Conservation (phyloP, 2,329 filamentous ascomycete species). For the Didymella arachidicola region DNA sequence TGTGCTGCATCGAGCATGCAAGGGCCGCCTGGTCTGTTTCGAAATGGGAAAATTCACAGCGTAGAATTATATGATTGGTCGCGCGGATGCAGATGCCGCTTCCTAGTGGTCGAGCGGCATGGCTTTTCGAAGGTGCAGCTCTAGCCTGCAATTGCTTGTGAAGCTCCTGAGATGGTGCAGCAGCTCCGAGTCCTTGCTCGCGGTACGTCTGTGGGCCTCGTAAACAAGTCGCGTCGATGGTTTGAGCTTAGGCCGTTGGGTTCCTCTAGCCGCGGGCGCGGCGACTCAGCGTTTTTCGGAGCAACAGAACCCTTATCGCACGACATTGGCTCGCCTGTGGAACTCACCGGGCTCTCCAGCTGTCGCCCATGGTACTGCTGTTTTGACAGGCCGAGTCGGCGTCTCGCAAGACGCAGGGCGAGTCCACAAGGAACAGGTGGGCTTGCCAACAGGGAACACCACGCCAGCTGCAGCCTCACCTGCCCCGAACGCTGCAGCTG, state of each 20-base stretch:
- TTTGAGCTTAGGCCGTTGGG: constrained; percentile 17
- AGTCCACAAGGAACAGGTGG: constrained; percentile 6
- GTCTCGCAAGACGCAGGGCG: constrained; percentile 26
- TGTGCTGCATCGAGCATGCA: constrained; percentile 20
- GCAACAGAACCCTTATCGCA: constrained; percentile 20
- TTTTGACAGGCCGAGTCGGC: constrained; percentile 18
- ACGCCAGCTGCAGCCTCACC: constrained; percentile 11
- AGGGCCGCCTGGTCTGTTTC: constrained; percentile 21
- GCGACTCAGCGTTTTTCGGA: constrained; percentile 20
- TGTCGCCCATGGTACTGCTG: constrained; percentile 22
- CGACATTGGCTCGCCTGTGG: constrained; percentile 18
- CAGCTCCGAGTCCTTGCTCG: constrained; percentile 16
- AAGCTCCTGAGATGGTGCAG: constrained; percentile 23
- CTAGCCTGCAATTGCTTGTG: constrained; percentile 30
- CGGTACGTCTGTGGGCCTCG: constrained; percentile 19
- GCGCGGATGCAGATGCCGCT: constrained; percentile 26
- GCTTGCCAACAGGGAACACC: constrained; percentile 12
- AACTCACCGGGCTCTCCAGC: constrained; percentile 20
- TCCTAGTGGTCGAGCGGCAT: constrained; percentile 28
- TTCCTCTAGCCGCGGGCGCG: constrained; percentile 15
- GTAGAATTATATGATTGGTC: constrained; percentile 39
- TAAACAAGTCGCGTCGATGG: constrained; percentile 16
- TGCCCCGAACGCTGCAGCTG: constrained; percentile 5
- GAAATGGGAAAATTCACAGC: constrained; percentile 19
- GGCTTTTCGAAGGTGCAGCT: constrained; percentile 4